Base-by-base conservation (phyloP, 345 rosid species). In the rapeseed (Brassica napus) region DNA sequence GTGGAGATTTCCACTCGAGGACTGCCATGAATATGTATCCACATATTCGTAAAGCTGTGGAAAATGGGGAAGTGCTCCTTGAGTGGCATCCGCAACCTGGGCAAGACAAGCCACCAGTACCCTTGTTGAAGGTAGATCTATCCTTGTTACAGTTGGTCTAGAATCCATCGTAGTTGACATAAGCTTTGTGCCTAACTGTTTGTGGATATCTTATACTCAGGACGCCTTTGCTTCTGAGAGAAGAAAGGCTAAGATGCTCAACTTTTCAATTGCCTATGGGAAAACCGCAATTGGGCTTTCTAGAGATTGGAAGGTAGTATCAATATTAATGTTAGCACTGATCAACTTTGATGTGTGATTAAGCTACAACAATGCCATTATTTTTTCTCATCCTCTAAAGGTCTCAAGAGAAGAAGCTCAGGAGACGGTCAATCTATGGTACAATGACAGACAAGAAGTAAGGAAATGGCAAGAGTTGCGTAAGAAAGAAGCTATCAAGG, bases 1-100 rank as follows among this genome's bases (percentile, higher is more conserved):
- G 98, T 37, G 99, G 99, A 67, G 99, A 95, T 84, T 95, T 95
- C 77, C 99, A 93, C 85, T 95, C 99, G 65, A 90, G 99, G 84
- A 93, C 98, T 26, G 98, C 99, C 65, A 81, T 94, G 93, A 94
- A 94, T 85, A 94, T 94, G 99, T 94, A 94, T 82, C 89, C 88
- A 2, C 92, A 93, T 86, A 89, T 94, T 59, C 90, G 85, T 76
- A 87, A 91, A 69, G 96, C 98, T 7, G 76, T 93, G 47, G 96
- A 90, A 73, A 85, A 78, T 21, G 77, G 84, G 77, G 82, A 89
- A 86, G 97, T 93, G 37, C 81, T 94, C 82, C 98, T 95, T 37
- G 99, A 95, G 78, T 95, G 99, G 98, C 82, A 90, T 84, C 97
- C 93, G 76, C 86, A 86, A 85, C 94, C 96, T 70, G 97, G 97